Conservation (phyloP, 192 early-diverging fungal species). For the Lunasporangiospora selenospora region DNA sequence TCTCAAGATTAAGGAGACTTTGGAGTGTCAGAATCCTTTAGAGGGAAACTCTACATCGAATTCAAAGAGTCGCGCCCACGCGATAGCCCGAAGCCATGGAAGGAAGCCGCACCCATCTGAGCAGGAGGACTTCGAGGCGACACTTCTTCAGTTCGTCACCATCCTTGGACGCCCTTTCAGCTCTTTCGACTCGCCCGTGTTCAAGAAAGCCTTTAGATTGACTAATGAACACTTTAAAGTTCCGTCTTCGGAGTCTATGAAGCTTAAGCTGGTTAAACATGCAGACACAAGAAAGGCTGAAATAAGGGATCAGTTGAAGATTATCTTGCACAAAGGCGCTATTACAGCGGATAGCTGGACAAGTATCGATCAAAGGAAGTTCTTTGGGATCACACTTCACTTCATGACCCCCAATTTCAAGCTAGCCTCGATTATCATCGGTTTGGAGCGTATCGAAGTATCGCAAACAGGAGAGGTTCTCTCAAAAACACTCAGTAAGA, state of each 20-base stretch:
- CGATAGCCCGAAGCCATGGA: too few relatives aligned
- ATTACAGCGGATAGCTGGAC: slow-evolving; percentile 14
- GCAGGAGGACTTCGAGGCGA: too few relatives aligned
- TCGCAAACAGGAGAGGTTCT: neutral
- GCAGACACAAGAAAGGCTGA: neutral
- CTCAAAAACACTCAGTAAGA: neutral
- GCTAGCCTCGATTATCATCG: neutral
- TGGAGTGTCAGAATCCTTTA: too few relatives aligned
- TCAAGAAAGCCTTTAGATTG: neutral
- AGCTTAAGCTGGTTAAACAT: neutral
- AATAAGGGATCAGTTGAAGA: too few relatives aligned
- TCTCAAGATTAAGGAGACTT: too few relatives aligned
- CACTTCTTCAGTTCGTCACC: too few relatives aligned
- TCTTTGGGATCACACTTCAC: slow-evolving; percentile 6
- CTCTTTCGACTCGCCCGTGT: neutral
- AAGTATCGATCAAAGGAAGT: slow-evolving; percentile 6
- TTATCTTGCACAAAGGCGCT: neutral
- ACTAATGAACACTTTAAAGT: neutral
- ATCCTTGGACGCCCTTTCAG: too few relatives aligned
- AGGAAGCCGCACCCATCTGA: too few relatives aligned
- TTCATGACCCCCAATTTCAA: neutral
- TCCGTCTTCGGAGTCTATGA: neutral
- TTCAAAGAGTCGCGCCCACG: too few relatives aligned
- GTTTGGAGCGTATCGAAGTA: slow-evolving; percentile 1
- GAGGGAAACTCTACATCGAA: too few relatives aligned